phyloP scores from a whole-genome alignment of 2,329 filamentous ascomycete species.

The Mycocentrospora acerina region DNA sequence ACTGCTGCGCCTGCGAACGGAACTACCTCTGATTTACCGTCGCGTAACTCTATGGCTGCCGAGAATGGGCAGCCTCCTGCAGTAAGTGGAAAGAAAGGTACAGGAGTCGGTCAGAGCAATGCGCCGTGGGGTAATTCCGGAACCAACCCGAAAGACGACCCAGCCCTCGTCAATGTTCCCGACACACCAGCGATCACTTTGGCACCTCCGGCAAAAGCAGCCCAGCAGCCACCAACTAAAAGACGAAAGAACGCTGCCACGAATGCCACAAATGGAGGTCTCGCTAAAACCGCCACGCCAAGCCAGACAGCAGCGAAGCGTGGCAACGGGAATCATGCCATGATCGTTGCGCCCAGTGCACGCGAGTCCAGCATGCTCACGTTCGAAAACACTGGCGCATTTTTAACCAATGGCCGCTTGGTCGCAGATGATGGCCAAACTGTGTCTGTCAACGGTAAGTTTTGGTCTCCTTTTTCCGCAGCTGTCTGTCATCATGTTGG shows the following conservation, averaged over 20 bases:
- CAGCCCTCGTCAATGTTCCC: constrained; percentile 48
- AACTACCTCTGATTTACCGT: constrained; percentile 48
- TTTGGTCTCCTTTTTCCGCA: constrained; percentile 21
- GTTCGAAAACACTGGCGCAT: constrained; percentile 71
- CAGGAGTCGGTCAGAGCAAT: constrained; percentile 43
- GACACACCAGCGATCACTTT: constrained; percentile 62
- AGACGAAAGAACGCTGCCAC: constrained; percentile 77
- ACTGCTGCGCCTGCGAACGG: constrained; percentile 60
- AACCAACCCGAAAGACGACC: constrained; percentile 38
- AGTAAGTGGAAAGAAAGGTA: constrained; percentile 42
- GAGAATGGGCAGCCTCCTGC: constrained; percentile 35
- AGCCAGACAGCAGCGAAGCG: constrained; percentile 42
- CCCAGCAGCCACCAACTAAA: constrained; percentile 52
- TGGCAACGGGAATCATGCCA: constrained; percentile 37
- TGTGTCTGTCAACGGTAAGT: constrained; percentile 78
- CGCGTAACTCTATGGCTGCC: constrained; percentile 37
- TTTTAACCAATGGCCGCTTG: constrained; percentile 74
- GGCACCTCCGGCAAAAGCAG: constrained; percentile 35
- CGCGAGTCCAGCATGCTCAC: constrained; percentile 84
- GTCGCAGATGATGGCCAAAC: constrained; percentile 88
- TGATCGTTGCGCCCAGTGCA: constrained; percentile 42
- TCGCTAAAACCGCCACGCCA: constrained; percentile 39
- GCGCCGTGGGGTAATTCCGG: constrained; percentile 40
- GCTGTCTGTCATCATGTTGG: constrained; percentile 25
- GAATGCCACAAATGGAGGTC: constrained; percentile 38